phyloP scores from a whole-genome alignment of 2,329 filamentous ascomycete genomes.

The Colletotrichum liaoningense region DNA sequence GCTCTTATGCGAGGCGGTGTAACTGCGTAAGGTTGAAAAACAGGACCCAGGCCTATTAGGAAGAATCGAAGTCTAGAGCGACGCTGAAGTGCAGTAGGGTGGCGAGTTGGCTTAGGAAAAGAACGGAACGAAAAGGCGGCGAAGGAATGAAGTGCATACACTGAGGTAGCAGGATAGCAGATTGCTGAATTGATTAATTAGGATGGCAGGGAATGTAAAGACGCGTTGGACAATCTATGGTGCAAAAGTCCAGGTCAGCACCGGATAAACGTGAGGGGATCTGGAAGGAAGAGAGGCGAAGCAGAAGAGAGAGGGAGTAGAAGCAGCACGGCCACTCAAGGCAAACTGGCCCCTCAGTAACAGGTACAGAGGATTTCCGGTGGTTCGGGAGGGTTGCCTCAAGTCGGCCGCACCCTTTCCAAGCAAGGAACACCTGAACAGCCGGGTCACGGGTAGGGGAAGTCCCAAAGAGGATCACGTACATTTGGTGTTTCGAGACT shows the following conservation, averaged over 20 bases:
- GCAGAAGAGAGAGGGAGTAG: slow-evolving; percentile 27
- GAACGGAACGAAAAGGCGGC: slow-evolving; percentile 9
- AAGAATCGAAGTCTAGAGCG: slow-evolving; percentile 33
- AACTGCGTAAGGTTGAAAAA: slow-evolving; percentile 30
- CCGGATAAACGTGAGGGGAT: not conserved
- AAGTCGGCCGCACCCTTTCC: slow-evolving; percentile 36
- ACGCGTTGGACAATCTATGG: slow-evolving; percentile 25
- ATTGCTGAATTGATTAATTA: slow-evolving; percentile 31
- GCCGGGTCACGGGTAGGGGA: slow-evolving; percentile 47
- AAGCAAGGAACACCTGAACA: slow-evolving; percentile 45
- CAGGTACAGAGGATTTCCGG: slow-evolving; percentile 39
- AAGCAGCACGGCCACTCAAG: slow-evolving; percentile 31
- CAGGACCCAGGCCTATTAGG: slow-evolving; percentile 35
- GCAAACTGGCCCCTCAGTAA: slow-evolving; percentile 40
- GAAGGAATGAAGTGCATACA: slow-evolving; percentile 25
- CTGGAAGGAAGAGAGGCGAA: slow-evolving; percentile 19
- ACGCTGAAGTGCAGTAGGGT: slow-evolving; percentile 19
- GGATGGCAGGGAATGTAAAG: slow-evolving; percentile 20
- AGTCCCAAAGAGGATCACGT: slow-evolving; percentile 50
- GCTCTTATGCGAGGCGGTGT: slow-evolving; percentile 32
- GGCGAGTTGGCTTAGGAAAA: slow-evolving; percentile 13
- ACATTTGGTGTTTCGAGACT: slow-evolving; percentile 56
- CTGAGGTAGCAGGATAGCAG: slow-evolving; percentile 8
- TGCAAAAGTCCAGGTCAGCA: slow-evolving; percentile 25
- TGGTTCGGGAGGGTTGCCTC: slow-evolving; percentile 40